These are phyloP conservation scores for Hypseocharis bilobata DNA, from an alignment of 441 rosid genomes.

Conservation along the genomic window DNA sequence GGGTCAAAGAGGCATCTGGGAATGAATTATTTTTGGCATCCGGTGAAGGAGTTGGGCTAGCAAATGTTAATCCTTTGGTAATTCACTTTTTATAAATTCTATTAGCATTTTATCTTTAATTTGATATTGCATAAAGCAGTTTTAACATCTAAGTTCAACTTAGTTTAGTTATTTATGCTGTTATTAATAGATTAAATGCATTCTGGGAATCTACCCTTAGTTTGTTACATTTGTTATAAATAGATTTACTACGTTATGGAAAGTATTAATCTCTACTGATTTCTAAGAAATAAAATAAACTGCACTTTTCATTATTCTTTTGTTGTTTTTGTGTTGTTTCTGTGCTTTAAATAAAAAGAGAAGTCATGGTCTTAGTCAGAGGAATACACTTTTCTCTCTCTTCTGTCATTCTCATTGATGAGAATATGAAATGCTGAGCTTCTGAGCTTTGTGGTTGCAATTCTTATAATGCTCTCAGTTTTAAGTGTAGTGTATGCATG, in stretches of 20 bases:
- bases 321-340: too few relatives aligned
- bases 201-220: background rate
- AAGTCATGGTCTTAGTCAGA: too few relatives aligned
- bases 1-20: constrained; percentile 23
- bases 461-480: too few relatives aligned
- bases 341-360: too few relatives aligned
- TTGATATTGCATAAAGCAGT: background rate
- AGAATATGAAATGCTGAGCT: too few relatives aligned
- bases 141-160: background rate
- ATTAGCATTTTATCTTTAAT: background rate
- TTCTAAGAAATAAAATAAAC: too few relatives aligned
- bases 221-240: background rate
- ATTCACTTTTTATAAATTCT: constrained; percentile 22
- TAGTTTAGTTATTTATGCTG: background rate
- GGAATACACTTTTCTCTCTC: too few relatives aligned
- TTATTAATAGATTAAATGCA: background rate
- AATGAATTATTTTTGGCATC: constrained; percentile 79
- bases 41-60: constrained; percentile 68
- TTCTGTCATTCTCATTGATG: too few relatives aligned
- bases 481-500: too few relatives aligned
- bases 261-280: too few relatives aligned
- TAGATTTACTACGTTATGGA: background rate
- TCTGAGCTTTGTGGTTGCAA: too few relatives aligned
- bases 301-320: too few relatives aligned
- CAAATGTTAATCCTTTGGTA: constrained; percentile 73